A percentile compares a stretch with the other conserved stretches of the same genome.
phyloP scores from a whole-genome alignment of 2,329 filamentous ascomycete genomes.

The Phialemonium atrogriseum region DNA sequence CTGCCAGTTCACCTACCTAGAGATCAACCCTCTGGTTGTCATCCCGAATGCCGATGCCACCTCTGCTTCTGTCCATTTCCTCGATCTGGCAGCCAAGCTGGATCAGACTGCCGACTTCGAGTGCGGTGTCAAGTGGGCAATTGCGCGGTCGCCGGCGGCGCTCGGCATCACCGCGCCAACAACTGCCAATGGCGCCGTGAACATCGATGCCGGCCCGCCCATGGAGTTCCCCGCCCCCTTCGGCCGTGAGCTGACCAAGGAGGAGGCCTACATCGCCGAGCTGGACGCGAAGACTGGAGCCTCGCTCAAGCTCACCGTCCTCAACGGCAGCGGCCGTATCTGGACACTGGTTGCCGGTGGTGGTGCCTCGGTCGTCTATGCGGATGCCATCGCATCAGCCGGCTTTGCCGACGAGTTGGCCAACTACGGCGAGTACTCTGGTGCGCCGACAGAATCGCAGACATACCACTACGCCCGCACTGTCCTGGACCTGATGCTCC shows the following conservation, averaged over 20 bases:
- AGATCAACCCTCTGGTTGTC: conserved; percentile 98
- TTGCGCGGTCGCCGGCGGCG: conserved; percentile 83
- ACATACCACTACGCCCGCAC: conserved; percentile 99
- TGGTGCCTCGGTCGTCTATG: conserved; percentile 98
- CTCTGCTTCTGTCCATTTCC: conserved; percentile 92
- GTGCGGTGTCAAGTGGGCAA: conserved; percentile 97
- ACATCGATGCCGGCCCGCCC: conserved; percentile 89
- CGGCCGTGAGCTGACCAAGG: conserved; percentile 95
- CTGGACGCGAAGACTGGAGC: conserved; percentile 99
- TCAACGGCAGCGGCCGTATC: conserved; percentile 85
- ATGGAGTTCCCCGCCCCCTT: conserved; percentile 99
- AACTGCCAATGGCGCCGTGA: conserved; percentile 66
- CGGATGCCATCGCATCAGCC: conserved; percentile 93
- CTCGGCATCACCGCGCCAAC: conserved; percentile 66
- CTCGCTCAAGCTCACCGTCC: conserved; percentile 93
- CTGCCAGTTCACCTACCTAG: conserved; percentile 99
- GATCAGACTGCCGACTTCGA: conserved; percentile 99
- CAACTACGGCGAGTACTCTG: conserved; percentile 99
- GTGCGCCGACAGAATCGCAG: conserved; percentile 96
- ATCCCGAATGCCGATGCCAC: conserved; percentile 90
- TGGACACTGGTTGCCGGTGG: conserved; percentile 99
- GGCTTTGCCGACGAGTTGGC: conserved; percentile 94
- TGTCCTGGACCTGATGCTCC: conserved; percentile 94
- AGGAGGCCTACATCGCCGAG: conserved; percentile 98
- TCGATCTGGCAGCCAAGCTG: conserved; percentile 96